Percentiles rank a stretch among this genome's conserved stretches.
phyloP scores from a whole-genome alignment of 176 grass and related monocot species.

The Ensete glaucum region DNA sequence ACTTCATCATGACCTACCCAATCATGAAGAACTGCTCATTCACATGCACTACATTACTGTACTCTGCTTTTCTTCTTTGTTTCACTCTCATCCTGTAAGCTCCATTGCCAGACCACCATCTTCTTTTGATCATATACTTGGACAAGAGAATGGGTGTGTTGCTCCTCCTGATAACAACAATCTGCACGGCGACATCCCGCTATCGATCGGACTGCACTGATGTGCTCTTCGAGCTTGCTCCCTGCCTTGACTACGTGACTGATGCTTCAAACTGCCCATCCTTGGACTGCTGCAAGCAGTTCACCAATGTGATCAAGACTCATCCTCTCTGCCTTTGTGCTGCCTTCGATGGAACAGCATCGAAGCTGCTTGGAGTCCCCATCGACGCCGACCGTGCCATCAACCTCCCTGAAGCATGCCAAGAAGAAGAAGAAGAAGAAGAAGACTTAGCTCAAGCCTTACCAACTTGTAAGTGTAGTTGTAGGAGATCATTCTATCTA shows the following conservation, averaged over 20 bases:
- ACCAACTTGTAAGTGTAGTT: constrained; percentile 19
- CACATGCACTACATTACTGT: neutral
- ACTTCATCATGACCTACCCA: neutral
- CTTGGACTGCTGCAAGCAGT: constrained; percentile 16
- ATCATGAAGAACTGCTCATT: neutral
- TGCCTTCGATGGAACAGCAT: constrained; percentile 15
- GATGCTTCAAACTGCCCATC: constrained; percentile 15
- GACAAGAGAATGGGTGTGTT: constrained; percentile 9
- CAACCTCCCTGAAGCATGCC: constrained; percentile 24
- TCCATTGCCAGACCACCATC: constrained; percentile 1
- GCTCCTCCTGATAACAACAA: constrained; percentile 13
- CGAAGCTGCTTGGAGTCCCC: constrained; percentile 5
- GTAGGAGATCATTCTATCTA: no score
- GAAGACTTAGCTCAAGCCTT: neutral
- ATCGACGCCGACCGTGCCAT: constrained; percentile 13
- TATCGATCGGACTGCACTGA: constrained; percentile 10
- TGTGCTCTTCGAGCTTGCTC: constrained; percentile 15
- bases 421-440: constrained; percentile 7
- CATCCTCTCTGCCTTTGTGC: constrained; percentile 19
- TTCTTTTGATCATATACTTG: neutral
- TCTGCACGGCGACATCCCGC: constrained; percentile 17
- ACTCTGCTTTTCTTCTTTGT: no score
- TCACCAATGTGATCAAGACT: constrained; percentile 3
- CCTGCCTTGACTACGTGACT: constrained; percentile 26
- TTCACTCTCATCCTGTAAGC: neutral